Evolutionary conservation across 306 rosid genomes (phyloP).

Genomic region (Crotalaria pallida): DNA sequence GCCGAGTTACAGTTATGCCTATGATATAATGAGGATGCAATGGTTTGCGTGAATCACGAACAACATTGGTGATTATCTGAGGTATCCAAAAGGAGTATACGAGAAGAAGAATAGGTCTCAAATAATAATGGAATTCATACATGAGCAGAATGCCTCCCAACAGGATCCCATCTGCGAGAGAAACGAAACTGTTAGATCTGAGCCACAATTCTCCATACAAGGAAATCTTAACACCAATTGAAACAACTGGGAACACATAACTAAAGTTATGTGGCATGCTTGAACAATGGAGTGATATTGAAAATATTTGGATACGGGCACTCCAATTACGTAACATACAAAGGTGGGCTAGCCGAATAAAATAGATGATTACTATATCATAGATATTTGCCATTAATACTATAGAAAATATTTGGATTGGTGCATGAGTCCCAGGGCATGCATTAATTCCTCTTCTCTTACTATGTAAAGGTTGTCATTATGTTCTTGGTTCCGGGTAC

Average conservation of each 20-base stretch:
- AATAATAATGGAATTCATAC: conserved; percentile 88
- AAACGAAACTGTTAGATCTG: conserved; percentile 6
- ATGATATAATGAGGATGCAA: conserved; percentile 89
- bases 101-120: conserved; percentile 77
- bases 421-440: too few relatives aligned
- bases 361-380: background rate
- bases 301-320: background rate
- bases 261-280: background rate
- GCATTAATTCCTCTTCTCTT: too few relatives aligned
- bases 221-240: background rate
- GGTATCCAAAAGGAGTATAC: conserved; percentile 96
- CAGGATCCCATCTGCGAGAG: conserved; percentile 86
- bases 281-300: background rate
- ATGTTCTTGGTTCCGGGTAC: too few relatives aligned
- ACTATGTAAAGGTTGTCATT: too few relatives aligned
- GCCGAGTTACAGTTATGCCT: conserved; percentile 83
- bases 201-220: conserved; percentile 12
- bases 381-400: background rate
- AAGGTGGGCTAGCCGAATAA: background rate
- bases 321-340: background rate
- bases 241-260: background rate
- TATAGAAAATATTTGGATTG: too few relatives aligned
- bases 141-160: conserved; percentile 93
- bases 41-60: conserved; percentile 93
- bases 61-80: conserved; percentile 79